A percentile compares a stretch with the other conserved stretches of the same genome.
These are phyloP conservation scores for Tylopilus rubrobrunneus DNA, from an alignment of 768 basidiomycete genomes.

Conservation along the genomic window DNA sequence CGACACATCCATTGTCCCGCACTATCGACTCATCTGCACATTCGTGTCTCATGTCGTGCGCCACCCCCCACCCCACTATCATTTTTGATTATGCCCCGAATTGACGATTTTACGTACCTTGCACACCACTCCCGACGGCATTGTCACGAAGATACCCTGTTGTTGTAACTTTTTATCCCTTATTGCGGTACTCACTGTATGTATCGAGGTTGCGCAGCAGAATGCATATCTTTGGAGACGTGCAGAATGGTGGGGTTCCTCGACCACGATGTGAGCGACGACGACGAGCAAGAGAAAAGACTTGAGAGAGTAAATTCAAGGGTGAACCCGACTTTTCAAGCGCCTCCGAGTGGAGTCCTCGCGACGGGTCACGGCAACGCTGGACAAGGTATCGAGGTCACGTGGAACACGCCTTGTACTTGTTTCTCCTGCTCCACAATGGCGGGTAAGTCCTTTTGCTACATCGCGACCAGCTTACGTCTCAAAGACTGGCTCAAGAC, in stretches of 20 bases:
- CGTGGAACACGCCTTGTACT: slow-evolving; percentile 1
- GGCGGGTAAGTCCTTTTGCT: slow-evolving; percentile 10
- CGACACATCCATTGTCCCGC: slow-evolving; percentile 3
- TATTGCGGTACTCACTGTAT: slow-evolving; percentile 23
- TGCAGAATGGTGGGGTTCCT: background rate
- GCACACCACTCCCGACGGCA: slow-evolving; percentile 15
- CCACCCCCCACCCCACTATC: slow-evolving; percentile 12
- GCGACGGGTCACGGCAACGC: no score
- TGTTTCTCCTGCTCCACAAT: slow-evolving; percentile 2
- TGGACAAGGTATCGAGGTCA: slow-evolving; percentile 2
- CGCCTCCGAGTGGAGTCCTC: no score
- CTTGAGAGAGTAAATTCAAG: no score
- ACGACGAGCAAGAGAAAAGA: no score
- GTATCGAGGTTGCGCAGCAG: slow-evolving; percentile 34
- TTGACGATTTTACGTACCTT: slow-evolving; percentile 33
- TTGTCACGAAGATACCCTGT: slow-evolving; percentile 35
- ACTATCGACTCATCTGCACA: background rate
- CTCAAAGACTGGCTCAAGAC: slow-evolving; percentile 17
- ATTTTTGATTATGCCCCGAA: slow-evolving; percentile 21
- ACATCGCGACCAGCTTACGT: no score
- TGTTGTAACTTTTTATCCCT: slow-evolving; percentile 28
- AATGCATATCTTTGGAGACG: slow-evolving; percentile 34
- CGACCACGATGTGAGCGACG: background rate
- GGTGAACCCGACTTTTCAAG: no score
- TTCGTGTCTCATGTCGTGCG: slow-evolving; percentile 14